Evolutionary conservation across 108 stramenopile species (phyloP), one percentile per base, ranked within the genome.

Genomic region (Stephanodiscus minutulus): DNA sequence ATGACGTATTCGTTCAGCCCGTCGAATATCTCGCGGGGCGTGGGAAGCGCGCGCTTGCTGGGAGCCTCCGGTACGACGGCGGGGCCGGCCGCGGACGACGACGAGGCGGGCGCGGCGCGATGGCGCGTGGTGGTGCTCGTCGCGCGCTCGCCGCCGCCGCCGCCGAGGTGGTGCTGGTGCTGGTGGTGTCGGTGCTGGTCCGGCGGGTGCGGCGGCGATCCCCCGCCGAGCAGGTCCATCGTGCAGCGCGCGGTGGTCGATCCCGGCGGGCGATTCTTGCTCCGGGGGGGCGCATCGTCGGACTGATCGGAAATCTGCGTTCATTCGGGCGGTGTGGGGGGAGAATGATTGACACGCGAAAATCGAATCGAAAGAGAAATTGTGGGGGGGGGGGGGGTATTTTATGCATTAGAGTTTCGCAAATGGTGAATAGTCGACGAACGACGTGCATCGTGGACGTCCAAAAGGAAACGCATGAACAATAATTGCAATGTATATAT

Each of bases 1-100:
- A 98, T 96, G 25, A 98, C 97, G 65, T 97, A 96, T 79, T 98
- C 95, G 65, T 97, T 84, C 15, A 98, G 67, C 5, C 95, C 95
- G 13, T 84, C 71, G 68, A 88, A 89, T 64, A 98, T 86, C 71
- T 94, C 89, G 1, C 71, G 76, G 21, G 95, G 95, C 11, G 94
- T 94, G 18, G 87, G 91, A 39, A 91, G 80, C 29, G 76, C 65
- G 39, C 43, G 77, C 9, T 43, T 68, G 69, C 36, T 49, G 67
- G 37, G 36, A 9, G 1, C 35, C 35, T 29, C 66, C 27, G 15
- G 31, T 33, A 33, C 31, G 31, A 33, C 31, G 31, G 59, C 8
- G 10, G 59, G 9, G 2, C 39, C 35, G 35, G 35, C 12, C 8
- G 37, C 37, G 15, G 54, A 35, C 10, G 64, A 43, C 31, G 61